phyloP scores from a whole-genome alignment of 2,329 filamentous ascomycete species.

The Curvularia sp. region DNA sequence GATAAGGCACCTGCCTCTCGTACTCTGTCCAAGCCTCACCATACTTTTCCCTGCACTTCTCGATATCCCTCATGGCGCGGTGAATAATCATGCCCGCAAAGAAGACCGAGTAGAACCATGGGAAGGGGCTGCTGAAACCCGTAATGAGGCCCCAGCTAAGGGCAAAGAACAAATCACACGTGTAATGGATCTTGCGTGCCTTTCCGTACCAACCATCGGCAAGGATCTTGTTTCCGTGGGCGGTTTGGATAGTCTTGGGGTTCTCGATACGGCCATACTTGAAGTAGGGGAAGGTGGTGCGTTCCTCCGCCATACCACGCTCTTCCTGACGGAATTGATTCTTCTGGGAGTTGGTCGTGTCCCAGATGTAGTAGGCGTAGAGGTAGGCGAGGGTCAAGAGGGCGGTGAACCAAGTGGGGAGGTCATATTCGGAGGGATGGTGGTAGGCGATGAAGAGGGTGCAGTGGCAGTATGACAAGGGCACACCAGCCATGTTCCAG shows the following conservation, averaged over 20 bases:
- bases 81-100: constrained; percentile 82
- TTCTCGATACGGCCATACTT: constrained; percentile 85
- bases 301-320: constrained; percentile 70
- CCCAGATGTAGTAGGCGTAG: constrained; percentile 89
- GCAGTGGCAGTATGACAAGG: constrained; percentile 91
- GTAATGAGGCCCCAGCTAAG: constrained; percentile 81
- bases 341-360: constrained; percentile 91
- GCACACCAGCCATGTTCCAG: constrained; percentile 94
- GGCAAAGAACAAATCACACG: constrained; percentile 80
- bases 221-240: constrained; percentile 77
- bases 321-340: constrained; percentile 87
- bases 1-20: constrained; percentile 78
- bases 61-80: constrained; percentile 76
- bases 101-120: constrained; percentile 89
- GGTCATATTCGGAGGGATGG: constrained; percentile 76
- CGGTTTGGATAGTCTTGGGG: constrained; percentile 77
- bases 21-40: constrained; percentile 84
- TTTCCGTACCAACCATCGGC: constrained; percentile 81
- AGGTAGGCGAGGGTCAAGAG: constrained; percentile 75
- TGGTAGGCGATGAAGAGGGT: constrained; percentile 89
- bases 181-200: constrained; percentile 82
- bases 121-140: constrained; percentile 80
- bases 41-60: constrained; percentile 78
- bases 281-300: constrained; percentile 87
- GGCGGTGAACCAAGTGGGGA: constrained; percentile 72